phyloP scores from a whole-genome alignment of 345 rosid species.

The Eucalyptus sp. region DNA sequence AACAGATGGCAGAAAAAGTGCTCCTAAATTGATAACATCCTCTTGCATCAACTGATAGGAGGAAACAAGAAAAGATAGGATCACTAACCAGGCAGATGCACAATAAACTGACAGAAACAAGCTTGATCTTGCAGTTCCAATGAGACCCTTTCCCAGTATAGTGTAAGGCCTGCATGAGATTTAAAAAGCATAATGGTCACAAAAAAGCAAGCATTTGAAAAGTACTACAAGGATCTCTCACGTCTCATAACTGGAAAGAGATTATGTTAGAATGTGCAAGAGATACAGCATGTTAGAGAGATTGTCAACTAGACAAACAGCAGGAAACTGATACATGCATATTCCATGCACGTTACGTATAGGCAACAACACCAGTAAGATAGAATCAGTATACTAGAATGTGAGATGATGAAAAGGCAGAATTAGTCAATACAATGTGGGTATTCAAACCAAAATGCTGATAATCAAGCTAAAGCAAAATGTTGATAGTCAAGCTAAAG shows the following conservation, averaged over 20 bases:
- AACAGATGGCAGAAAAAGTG: neutral
- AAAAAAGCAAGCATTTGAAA: neutral
- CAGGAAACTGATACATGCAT: neutral
- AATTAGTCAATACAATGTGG: neutral
- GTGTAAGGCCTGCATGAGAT: conserved; percentile 46
- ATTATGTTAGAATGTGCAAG: neutral
- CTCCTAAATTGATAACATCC: neutral
- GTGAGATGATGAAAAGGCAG: neutral
- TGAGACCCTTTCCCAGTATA: conserved; percentile 69
- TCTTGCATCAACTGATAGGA: neutral
- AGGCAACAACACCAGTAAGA: neutral
- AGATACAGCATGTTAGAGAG: neutral
- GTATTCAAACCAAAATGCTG: neutral
- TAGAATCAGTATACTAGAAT: neutral
- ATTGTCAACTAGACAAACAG: neutral
- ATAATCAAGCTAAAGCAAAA: neutral
- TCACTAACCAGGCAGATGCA: conserved; percentile 75
- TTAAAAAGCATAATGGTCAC: neutral
- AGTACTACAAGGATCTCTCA: neutral
- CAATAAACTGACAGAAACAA: conserved; percentile 81
- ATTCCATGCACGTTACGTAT: neutral
- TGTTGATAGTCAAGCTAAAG: neutral
- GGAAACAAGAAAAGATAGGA: neutral
- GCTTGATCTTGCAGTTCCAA: conserved; percentile 92
- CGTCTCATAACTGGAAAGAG: neutral